Conservation (phyloP, 495 filamentous ascomycete genomes). For the Apiosordaria backusii region DNA sequence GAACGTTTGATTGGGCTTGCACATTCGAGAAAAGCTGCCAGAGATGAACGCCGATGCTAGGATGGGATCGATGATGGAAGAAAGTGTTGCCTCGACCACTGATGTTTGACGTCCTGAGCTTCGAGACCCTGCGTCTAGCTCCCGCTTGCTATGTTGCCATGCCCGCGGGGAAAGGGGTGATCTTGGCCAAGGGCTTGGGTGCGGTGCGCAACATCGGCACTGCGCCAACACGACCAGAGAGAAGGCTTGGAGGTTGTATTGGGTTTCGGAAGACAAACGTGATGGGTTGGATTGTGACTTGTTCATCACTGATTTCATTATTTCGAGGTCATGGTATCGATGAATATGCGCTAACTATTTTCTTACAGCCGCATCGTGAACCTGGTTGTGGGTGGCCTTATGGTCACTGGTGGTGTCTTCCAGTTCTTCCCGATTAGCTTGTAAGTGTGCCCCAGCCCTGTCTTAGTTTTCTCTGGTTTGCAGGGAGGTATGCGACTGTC, state of each 20-base stretch:
- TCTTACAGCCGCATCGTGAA: conserved; percentile 82
- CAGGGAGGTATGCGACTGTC: no score
- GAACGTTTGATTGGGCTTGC: no score
- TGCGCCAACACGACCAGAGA: background rate
- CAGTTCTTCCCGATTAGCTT: conserved; percentile 70
- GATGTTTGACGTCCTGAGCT: no score
- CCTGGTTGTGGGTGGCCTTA: conserved; percentile 78
- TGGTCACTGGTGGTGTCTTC: conserved; percentile 84
- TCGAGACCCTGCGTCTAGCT: background rate
- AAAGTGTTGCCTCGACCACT: background rate
- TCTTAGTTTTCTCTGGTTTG: no score
- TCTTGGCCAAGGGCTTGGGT: no score
- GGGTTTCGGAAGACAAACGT: no score
- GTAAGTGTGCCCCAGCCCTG: conserved; percentile 39
- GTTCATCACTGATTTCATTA: background rate
- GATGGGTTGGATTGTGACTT: background rate
- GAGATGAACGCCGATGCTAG: background rate
- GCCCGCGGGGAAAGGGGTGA: background rate
- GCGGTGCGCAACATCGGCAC: background rate
- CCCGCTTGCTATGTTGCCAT: background rate
- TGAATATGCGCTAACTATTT: conserved; percentile 12
- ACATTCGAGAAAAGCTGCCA: no score
- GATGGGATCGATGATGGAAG: background rate
- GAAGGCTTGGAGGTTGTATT: background rate
- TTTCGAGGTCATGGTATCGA: conserved; percentile 9